A percentile compares a stretch with the other conserved stretches of the same genome.
Evolutionary conservation across 208 protist genomes (phyloP).

Genomic region (Acanthamoeba royreba): DNA sequence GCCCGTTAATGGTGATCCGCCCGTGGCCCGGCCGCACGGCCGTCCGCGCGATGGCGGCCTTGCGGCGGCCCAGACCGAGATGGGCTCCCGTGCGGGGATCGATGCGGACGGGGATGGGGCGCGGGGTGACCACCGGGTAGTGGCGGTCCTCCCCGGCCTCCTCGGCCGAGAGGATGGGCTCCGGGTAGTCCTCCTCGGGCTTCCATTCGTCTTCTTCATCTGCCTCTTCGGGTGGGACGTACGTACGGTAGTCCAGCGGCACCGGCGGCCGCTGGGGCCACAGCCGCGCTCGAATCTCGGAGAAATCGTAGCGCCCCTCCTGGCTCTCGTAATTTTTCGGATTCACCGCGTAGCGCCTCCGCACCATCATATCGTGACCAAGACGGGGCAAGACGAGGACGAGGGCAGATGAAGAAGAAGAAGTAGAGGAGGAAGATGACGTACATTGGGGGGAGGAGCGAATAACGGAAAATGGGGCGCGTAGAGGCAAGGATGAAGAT

Average conservation of each 20-base stretch:
- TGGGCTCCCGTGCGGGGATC: neutral
- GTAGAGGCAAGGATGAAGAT: too few relatives aligned
- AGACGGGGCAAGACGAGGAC: neutral
- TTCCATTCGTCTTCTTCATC: constrained; percentile 13
- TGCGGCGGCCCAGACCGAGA: neutral
- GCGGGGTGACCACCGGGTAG: neutral
- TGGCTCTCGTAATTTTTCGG: neutral
- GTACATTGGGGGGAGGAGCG: too few relatives aligned
- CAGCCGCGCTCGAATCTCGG: neutral
- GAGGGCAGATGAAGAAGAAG: too few relatives aligned
- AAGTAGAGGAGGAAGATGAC: too few relatives aligned
- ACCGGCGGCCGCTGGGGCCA: neutral
- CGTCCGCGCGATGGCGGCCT: neutral
- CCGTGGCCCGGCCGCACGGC: neutral
- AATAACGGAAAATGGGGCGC: too few relatives aligned
- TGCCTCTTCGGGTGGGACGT: neutral
- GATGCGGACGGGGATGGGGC: neutral
- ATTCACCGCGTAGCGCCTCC: neutral
- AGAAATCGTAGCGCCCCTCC: neutral
- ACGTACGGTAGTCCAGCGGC: neutral
- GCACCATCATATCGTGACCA: neutral
- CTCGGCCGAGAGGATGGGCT: neutral
- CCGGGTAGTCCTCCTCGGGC: constrained; percentile 1
- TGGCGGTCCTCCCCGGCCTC: neutral
- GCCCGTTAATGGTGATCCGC: neutral